Evolutionary conservation across 2,329 filamentous ascomycete species (phyloP), one percentile per base, ranked within the genome.

Genomic region (Didymosphaeria variabile): DNA sequence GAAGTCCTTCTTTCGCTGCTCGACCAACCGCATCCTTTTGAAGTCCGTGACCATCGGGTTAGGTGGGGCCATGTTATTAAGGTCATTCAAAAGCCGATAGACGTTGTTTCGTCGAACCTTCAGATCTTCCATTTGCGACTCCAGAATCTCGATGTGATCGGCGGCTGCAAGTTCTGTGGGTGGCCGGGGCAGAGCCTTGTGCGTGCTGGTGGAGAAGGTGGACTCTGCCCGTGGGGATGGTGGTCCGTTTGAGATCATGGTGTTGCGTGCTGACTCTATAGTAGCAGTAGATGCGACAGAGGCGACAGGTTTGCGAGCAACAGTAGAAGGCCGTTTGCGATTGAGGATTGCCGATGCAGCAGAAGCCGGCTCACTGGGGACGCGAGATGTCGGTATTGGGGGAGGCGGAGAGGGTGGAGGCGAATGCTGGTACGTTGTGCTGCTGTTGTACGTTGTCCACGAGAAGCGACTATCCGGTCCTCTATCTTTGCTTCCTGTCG

Each of bases 391-490:
- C 9, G 79, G 76, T 10, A 79, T 68, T 19, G 74, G 71, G 15
- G 77, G 76, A 23, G 76, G 76, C 19, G 81, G 81, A 55, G 78
- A 81, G 10, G 78, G 76, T 3, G 79, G 79, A 44, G 79, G 79
- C 51, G 79, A 80, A 56, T 79, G 76, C 51, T 80, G 77, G 59
- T 79, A 77, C 3, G 77, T 79, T 7, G 75, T 76, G 60, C 64
- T 67, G 42, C 77, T 81, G 59, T 71, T 73, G 55, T 74, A 73
- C 17, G 72, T 73, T 19, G 71, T 73, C 68, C 72, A 74, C 31
- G 72, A 72, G 50, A 75, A 75, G 42, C 70, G 68, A 29, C 72
- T 75, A 29, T 59, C 46, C 9, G 65, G 45, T 26, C 59, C 66
- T 50, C 67, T 64, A 47, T 66, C 67, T 46, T 59, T 71, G 60